Percentiles rank a stretch among this genome's conserved stretches.
Conservation (phyloP, 1,284 basidiomycete species). For the Coniophora puteana region DNA sequence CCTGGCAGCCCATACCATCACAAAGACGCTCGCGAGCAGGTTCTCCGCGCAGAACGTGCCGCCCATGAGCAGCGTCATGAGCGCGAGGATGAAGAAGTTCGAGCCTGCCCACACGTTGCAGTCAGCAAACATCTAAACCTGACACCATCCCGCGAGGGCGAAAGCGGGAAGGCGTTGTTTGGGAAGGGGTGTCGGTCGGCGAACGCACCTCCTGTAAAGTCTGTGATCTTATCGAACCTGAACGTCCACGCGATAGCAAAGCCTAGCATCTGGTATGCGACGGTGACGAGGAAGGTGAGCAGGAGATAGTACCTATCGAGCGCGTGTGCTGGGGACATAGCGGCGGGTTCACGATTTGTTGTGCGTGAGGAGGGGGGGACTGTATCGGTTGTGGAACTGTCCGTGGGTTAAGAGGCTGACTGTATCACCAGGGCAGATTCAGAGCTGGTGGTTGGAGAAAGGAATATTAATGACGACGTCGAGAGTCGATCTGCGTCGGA, state of each 20-base stretch:
- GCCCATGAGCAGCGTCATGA: slow-evolving; percentile 35
- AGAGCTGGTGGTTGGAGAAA: too few species aligned
- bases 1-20: slow-evolving; percentile 45
- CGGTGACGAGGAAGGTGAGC: slow-evolving; percentile 65
- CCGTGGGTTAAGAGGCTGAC: too few species aligned
- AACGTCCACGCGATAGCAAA: slow-evolving; percentile 70
- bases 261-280: slow-evolving; percentile 62
- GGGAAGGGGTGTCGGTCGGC: slow-evolving; percentile 1
- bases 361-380: too few species aligned
- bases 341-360: neutral
- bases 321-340: slow-evolving; percentile 44
- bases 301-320: slow-evolving; percentile 65
- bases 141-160: too few species aligned
- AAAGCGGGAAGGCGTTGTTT: neutral
- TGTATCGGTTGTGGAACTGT: too few species aligned
- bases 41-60: slow-evolving; percentile 44
- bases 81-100: slow-evolving; percentile 65
- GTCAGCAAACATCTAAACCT: slow-evolving; percentile 4
- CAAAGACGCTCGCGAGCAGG: slow-evolving; percentile 39
- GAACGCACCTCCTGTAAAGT: slow-evolving; percentile 55
- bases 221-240: slow-evolving; percentile 75
- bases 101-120: slow-evolving; percentile 37
- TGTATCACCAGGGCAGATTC: too few species aligned
- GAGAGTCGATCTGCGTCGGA: too few species aligned
- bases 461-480: too few species aligned